Percentiles rank a stretch among this genome's conserved stretches.
These are phyloP conservation scores for Persicaria maculosa DNA, from an alignment of 148 eudicot genomes.

Conservation along the genomic window DNA sequence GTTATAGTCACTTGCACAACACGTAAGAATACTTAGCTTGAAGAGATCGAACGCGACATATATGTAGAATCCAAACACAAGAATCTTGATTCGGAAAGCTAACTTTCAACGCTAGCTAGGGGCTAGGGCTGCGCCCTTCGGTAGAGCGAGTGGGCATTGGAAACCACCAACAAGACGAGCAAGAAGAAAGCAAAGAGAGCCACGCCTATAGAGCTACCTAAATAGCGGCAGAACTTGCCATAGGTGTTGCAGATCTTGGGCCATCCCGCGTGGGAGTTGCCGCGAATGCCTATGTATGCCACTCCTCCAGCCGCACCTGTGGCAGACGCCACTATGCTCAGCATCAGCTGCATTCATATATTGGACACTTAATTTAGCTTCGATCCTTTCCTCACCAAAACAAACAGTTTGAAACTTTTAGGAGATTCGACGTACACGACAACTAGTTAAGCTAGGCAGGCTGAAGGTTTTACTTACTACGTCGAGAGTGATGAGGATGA, in stretches of 20 bases:
- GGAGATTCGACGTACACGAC: no score
- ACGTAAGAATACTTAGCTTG: no score
- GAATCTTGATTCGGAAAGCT: no score
- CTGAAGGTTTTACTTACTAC: conserved; percentile 25
- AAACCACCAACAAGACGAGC: conserved; percentile 44
- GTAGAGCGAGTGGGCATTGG: conserved; percentile 40
- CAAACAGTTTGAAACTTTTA: no score
- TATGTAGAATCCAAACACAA: no score
- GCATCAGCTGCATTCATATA: conserved; percentile 35
- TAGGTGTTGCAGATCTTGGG: conserved; percentile 37
- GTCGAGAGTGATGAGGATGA: conserved; percentile 35
- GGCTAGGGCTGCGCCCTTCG: not conserved
- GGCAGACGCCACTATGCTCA: conserved; percentile 69
- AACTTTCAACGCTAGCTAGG: no score
- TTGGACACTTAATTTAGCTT: not conserved
- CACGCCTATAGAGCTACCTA: conserved; percentile 31
- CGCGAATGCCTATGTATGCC: conserved; percentile 49
- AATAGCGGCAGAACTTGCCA: conserved; percentile 45
- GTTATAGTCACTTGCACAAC: no score
- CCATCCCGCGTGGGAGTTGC: conserved; percentile 45
- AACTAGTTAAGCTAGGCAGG: not conserved
- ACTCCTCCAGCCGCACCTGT: conserved; percentile 56
- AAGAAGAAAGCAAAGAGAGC: conserved; percentile 42
- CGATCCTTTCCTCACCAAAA: no score
- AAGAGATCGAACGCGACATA: no score